phyloP scores from a whole-genome alignment of 768 basidiomycete species.

The Tulasnella sp. region DNA sequence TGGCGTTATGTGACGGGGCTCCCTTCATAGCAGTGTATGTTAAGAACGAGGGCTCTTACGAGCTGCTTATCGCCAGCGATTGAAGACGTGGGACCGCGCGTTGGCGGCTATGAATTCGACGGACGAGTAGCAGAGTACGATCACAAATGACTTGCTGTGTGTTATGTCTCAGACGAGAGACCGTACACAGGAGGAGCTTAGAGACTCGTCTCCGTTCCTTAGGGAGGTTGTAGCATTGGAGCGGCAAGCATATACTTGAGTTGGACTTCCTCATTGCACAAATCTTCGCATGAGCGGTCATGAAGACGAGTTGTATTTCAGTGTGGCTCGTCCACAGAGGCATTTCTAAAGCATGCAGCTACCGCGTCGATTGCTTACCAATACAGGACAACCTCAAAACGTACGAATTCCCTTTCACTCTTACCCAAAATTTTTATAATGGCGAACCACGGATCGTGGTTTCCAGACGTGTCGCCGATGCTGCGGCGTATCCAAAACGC shows the following conservation, averaged over 20 bases:
- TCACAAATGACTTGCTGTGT: background rate
- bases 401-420: too few species aligned
- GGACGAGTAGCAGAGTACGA: background rate
- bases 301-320: background rate
- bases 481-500: too few species aligned
- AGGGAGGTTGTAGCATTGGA: background rate
- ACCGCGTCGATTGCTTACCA: too few species aligned
- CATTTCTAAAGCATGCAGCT: background rate
- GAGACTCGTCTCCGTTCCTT: background rate
- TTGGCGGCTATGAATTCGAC: background rate
- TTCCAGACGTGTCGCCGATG: too few species aligned
- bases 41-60: background rate
- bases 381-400: too few species aligned
- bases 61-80: background rate
- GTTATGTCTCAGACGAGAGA: slow-evolving; percentile 2
- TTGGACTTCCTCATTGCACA: background rate
- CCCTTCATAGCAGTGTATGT: slow-evolving; percentile 9
- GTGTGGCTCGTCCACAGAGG: background rate
- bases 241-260: background rate
- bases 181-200: background rate
- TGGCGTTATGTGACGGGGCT: background rate
- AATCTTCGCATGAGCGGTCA: background rate
- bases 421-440: background rate
- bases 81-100: background rate
- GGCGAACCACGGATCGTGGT: too few species aligned